Conservation (phyloP, 2,329 filamentous ascomycete genomes). For the Xylogone sp. region DNA sequence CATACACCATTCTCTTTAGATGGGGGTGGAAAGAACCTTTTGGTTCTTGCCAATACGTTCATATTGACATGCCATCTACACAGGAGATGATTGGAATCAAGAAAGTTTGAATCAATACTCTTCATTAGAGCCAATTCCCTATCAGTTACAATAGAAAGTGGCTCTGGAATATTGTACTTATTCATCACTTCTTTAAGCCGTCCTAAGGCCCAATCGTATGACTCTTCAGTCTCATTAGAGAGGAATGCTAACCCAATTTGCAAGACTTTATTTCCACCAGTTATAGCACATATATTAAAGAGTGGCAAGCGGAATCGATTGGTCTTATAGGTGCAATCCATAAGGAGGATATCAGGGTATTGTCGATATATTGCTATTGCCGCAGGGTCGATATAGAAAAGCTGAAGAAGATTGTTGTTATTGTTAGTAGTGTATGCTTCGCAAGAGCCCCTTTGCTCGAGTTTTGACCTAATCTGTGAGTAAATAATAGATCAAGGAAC, state of each 20-base stretch:
- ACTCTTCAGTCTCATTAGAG: not conserved
- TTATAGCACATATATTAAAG: too few relatives aligned
- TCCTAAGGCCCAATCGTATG: not conserved
- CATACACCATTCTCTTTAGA: not conserved
- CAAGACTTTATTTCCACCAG: too few relatives aligned
- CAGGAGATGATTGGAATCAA: not conserved
- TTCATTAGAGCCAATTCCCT: too few relatives aligned
- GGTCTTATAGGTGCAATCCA: too few relatives aligned
- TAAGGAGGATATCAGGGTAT: too few relatives aligned
- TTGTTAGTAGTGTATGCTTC: not conserved
- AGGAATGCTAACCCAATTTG: too few relatives aligned
- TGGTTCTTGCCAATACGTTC: not conserved
- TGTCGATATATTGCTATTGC: too few relatives aligned
- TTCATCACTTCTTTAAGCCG: not conserved
- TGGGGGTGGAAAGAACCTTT: not conserved
- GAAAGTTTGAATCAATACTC: not conserved
- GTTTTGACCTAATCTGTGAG: not conserved
- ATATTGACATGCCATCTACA: constrained; percentile 1
- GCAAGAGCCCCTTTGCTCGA: not conserved
- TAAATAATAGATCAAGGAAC: not conserved
- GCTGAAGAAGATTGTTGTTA: not conserved
- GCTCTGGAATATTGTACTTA: too few relatives aligned
- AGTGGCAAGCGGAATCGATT: too few relatives aligned
- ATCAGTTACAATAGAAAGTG: too few relatives aligned
- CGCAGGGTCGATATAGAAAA: too few relatives aligned